Base-by-base conservation (phyloP, 1,284 basidiomycete genomes). In the Ganoderma lucidum region DNA sequence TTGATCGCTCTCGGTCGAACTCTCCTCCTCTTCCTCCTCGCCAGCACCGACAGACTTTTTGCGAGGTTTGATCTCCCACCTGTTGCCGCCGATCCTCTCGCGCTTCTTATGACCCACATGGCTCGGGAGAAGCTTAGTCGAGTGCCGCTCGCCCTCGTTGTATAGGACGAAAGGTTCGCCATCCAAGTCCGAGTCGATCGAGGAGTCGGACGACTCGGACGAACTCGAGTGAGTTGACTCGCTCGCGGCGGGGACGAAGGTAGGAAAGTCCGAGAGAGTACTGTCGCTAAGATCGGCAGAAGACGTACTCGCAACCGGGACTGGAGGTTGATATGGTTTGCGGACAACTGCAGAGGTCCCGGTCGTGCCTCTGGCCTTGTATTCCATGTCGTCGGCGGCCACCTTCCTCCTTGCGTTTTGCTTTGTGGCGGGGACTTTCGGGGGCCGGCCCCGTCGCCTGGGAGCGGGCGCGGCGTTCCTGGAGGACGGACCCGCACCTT, bases 61-160 rank as follows among this genome's bases (percentile, higher is more conserved):
- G 66, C 91, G 85, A 19, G 91, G 86, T 62, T 85, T 85, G 66
- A 92, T 90, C 72, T 92, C 84, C 91, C 92, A 93, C 69, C 84
- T 86, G 70, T 86, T 87, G 67, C 84, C 83, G 64, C 59, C 69
- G 14, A 65, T 65, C 37, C 79, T 77, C 72, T 84, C 83, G 63
- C 83, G 83, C 74, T 83, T 83, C 73, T 82, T 87, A 66, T 83
- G 82, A 62, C 74, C 73, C 41, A 72, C 80, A 23, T 87, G 85
- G n/a, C 71, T 68, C 39, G 68, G 70, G 5, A 74, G 62, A 12
- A 73, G 72, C 53, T 73, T 75, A 39, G 74, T 74, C 1, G 69
- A 61, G 28, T 68, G 72, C 30, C 72, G 74, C 10, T 37, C 55
- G 44, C 85, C 83, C 68, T 91, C 85, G 12, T 85, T 79, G 23